Evolutionary conservation across 1,139 yeast genomes (phyloP).

Genomic region (Lodderomyces margitis): DNA sequence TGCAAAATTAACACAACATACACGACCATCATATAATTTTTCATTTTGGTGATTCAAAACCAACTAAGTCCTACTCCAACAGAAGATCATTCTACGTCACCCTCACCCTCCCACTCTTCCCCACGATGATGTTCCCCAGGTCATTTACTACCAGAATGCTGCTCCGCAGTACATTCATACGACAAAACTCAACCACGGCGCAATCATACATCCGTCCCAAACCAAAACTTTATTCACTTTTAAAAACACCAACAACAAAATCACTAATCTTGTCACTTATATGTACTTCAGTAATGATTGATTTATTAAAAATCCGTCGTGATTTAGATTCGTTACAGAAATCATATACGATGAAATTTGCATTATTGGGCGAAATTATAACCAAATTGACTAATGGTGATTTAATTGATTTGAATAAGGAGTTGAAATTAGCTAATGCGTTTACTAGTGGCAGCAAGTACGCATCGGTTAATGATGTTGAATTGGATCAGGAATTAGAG

Average conservation of each 20-base stretch:
- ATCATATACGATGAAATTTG: conserved; percentile 32
- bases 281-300: conserved; percentile 42
- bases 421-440: conserved; percentile 37
- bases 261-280: conserved; percentile 37
- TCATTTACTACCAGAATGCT: background rate
- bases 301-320: conserved; percentile 34
- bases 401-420: conserved; percentile 36
- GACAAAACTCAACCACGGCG: conserved; percentile 15
- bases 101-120: no score
- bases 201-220: conserved; percentile 14
- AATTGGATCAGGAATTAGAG: conserved; percentile 41
- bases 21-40: background rate
- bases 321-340: conserved; percentile 31
- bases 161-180: conserved; percentile 1
- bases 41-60: background rate
- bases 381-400: conserved; percentile 26
- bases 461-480: conserved; percentile 33
- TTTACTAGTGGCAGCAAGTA: conserved; percentile 30
- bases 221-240: conserved; percentile 21
- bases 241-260: conserved; percentile 36
- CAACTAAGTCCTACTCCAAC: no score
- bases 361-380: conserved; percentile 31
- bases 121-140: background rate
- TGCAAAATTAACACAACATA: background rate
- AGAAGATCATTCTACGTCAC: no score